Conservation (phyloP, 2,329 filamentous ascomycete genomes). For the Ophiostoma triangulosporum region DNA sequence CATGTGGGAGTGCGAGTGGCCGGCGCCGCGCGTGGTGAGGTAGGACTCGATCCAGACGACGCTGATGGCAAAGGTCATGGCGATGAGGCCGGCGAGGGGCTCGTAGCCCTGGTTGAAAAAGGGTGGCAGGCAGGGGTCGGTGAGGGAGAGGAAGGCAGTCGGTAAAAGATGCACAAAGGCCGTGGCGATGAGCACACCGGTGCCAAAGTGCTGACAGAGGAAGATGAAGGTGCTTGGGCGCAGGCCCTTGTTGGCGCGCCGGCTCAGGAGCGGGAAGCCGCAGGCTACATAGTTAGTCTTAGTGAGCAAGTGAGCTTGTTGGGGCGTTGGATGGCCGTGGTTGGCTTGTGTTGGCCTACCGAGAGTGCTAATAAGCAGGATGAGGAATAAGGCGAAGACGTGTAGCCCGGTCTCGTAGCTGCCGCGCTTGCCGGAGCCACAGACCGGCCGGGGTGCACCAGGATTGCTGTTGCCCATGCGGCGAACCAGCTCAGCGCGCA, state of each 20-base stretch:
- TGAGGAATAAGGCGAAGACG: conserved; percentile 53
- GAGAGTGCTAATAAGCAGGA: conserved; percentile 40
- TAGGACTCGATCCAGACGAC: conserved; percentile 84
- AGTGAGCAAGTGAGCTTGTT: too few relatives aligned
- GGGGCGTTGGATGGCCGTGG: too few relatives aligned
- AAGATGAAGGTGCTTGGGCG: conserved; percentile 49
- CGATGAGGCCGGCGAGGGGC: conserved; percentile 67
- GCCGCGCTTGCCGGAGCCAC: conserved; percentile 38
- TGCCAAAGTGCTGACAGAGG: conserved; percentile 62
- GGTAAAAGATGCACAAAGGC: conserved; percentile 68
- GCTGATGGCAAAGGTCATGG: conserved; percentile 67
- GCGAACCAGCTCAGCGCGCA: conserved; percentile 38
- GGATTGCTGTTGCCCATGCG: conserved; percentile 28
- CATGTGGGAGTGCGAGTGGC: conserved; percentile 45
- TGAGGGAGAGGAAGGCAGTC: conserved; percentile 53
- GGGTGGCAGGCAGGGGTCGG: conserved; percentile 57
- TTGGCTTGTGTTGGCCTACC: too few relatives aligned
- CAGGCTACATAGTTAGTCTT: conserved; percentile 34
- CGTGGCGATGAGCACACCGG: conserved; percentile 73
- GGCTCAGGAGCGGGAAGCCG: conserved; percentile 52
- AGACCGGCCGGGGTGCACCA: conserved; percentile 28
- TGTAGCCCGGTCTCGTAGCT: conserved; percentile 54
- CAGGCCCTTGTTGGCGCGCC: conserved; percentile 41
- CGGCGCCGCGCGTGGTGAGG: conserved; percentile 57
- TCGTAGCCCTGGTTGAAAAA: conserved; percentile 71